Percentiles rank a stretch among this genome's conserved stretches.
phyloP scores from a whole-genome alignment of 2,329 filamentous ascomycete species.

The Macroventuria anomochaeta region DNA sequence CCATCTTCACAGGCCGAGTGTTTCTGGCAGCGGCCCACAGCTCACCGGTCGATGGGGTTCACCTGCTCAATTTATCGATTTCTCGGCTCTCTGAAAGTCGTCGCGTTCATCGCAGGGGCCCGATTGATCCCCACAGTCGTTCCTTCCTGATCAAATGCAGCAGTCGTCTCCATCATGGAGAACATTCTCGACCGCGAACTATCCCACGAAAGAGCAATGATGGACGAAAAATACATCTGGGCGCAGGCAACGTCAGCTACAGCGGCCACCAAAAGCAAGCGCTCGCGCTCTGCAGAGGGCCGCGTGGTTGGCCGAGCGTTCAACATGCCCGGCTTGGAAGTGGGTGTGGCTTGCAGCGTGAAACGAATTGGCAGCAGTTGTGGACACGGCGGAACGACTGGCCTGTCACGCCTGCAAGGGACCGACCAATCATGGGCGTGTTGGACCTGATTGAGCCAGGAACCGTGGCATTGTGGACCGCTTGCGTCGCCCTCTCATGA shows the following conservation, averaged over 20 bases:
- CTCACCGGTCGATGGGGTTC: slow-evolving; percentile 8
- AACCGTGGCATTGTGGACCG: slow-evolving; percentile 2
- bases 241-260: slow-evolving; percentile 16
- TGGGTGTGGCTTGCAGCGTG: slow-evolving; percentile 15
- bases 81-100: background rate
- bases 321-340: slow-evolving; percentile 6
- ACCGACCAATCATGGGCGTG: slow-evolving; percentile 2
- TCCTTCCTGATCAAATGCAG: slow-evolving; percentile 2
- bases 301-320: slow-evolving; percentile 18
- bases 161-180: slow-evolving; percentile 1
- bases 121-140: slow-evolving; percentile 2
- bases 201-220: slow-evolving; percentile 8
- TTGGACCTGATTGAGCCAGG: slow-evolving; percentile 2
- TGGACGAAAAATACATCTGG: slow-evolving; percentile 3
- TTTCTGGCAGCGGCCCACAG: slow-evolving; percentile 8
- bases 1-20: slow-evolving; percentile 3
- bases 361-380: slow-evolving; percentile 14
- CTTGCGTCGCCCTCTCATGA: slow-evolving; percentile 9
- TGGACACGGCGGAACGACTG: background rate
- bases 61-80: slow-evolving; percentile 14
- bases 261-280: slow-evolving; percentile 14
- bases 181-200: slow-evolving; percentile 14
- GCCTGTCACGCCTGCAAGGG: slow-evolving; percentile 3
- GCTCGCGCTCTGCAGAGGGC: slow-evolving; percentile 13
- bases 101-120: slow-evolving; percentile 8